Percentiles rank a stretch among this genome's conserved stretches.
These are phyloP conservation scores for Aspergillus sparsus DNA, from an alignment of 495 filamentous ascomycete species.

Conservation along the genomic window DNA sequence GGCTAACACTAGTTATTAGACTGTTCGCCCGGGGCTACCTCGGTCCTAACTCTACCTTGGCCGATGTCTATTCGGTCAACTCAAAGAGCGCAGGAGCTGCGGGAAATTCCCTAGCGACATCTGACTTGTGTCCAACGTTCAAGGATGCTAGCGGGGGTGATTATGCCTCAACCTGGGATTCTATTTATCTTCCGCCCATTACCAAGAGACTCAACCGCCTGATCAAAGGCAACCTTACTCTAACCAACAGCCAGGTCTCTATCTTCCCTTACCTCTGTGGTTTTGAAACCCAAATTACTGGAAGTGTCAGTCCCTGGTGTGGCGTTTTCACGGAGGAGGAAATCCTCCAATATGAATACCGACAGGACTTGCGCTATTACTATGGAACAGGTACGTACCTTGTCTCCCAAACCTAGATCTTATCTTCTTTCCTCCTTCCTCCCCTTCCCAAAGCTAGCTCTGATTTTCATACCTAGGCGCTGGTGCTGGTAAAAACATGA, in stretches of 20 bases:
- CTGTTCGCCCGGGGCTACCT: conserved; percentile 57
- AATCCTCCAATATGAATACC: conserved; percentile 57
- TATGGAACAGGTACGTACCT: conserved; percentile 41
- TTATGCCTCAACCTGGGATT: conserved; percentile 43
- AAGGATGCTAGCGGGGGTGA: conserved; percentile 42
- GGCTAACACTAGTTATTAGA: conserved; percentile 17
- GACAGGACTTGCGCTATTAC: conserved; percentile 61
- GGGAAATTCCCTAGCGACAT: conserved; percentile 56
- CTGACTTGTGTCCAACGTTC: conserved; percentile 57
- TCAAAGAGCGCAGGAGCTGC: conserved; percentile 44
- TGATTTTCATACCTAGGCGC: conserved; percentile 36
- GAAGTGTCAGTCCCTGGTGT: conserved; percentile 55
- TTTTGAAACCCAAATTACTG: conserved; percentile 61
- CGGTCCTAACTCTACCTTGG: conserved; percentile 48
- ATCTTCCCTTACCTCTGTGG: conserved; percentile 62
- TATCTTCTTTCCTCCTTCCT: not conserved
- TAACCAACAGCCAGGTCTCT: conserved; percentile 49
- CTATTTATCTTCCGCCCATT: conserved; percentile 53
- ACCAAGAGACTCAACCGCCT: conserved; percentile 49
- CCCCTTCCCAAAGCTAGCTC: not conserved
- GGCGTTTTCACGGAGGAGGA: conserved; percentile 53
- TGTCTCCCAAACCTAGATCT: not conserved
- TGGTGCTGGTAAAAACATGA: conserved; percentile 32
- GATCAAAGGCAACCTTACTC: conserved; percentile 50
- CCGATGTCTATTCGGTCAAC: conserved; percentile 54